A percentile compares a stretch with the other conserved stretches of the same genome.
Evolutionary conservation across 805 yeast species (phyloP).

Genomic region (Kockiozyma suomiensis): DNA sequence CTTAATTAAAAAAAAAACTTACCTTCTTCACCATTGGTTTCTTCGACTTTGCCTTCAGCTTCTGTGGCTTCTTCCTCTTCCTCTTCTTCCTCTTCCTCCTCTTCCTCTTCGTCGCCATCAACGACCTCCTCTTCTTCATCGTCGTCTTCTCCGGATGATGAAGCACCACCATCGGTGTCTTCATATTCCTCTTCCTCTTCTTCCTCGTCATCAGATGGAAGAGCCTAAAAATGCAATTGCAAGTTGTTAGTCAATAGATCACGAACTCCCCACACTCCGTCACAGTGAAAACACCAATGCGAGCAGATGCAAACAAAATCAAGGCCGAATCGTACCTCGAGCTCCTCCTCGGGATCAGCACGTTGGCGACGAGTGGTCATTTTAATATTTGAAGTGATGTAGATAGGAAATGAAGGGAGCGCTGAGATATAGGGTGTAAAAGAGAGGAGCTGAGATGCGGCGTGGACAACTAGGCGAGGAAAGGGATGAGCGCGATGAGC

Average conservation of each 20-base stretch:
- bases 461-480: not conserved
- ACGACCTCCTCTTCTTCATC: constrained; percentile 29
- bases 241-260: not conserved
- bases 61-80: constrained; percentile 17
- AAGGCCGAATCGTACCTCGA: constrained; percentile 23
- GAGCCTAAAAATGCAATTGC: constrained; percentile 19
- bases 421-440: not conserved
- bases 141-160: constrained; percentile 29
- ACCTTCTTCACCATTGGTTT: constrained; percentile 1
- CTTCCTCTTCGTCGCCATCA: constrained; percentile 27
- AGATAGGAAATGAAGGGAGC: not conserved
- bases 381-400: not conserved
- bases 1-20: not conserved
- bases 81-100: constrained; percentile 31
- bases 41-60: constrained; percentile 8
- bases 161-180: constrained; percentile 32
- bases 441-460: not conserved
- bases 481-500: constrained; percentile 16
- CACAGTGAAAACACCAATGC: too few species aligned
- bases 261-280: not conserved
- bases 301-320: too few species aligned
- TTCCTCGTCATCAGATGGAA: constrained; percentile 32
- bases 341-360: constrained; percentile 34
- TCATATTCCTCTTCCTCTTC: constrained; percentile 35
- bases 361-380: constrained; percentile 31